Evolutionary conservation across 768 basidiomycete species (phyloP), one percentile per base, ranked within the genome.

Genomic region (Boletus subcaerulescens): DNA sequence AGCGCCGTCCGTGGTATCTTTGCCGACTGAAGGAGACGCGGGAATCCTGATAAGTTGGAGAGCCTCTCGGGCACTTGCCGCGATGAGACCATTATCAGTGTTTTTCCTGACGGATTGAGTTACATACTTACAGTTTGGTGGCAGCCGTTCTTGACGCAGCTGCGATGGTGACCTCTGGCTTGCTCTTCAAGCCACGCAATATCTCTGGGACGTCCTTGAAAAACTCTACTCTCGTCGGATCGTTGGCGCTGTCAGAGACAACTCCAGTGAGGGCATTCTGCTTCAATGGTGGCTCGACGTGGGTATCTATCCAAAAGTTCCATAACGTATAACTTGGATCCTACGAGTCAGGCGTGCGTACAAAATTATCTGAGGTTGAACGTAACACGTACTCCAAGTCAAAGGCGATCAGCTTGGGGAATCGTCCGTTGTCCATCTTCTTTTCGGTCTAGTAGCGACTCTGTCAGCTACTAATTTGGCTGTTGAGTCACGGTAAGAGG

Each of bases 261-360:
- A 42, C 49, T 12, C 65, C 65, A 14, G 65, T 61, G 32, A 20
- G 20, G 5, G 41, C 74, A 22, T 83, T 70, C 43, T 79, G 74
- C 52, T 70, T 77, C 48, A 89, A 69, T 8, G 87, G 83, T 31
- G 79, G 81, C 42, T 77, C 73, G 48, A 89, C 77, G 66, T 92
- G 87, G 17, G 84, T 84, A 68, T 94, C 92, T 49, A 93, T 86
- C 91, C 91, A 93, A 15, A 93, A 75, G 53, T 86, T 81, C 91
- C 91, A 93, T 7, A 93, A 75, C 0, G 92, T 93, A 67, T 89
- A 93, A 65, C 91, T 91, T 57, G 35, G 8, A 55, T 45, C 17
- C 50, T 4, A n/a, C 60, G 31, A 58, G 50, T 40, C 35, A 44
- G 15, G 35, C 35, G 12, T 45, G 33, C 5, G 24, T 13, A 26